Evolutionary conservation across 140 eudicot species (phyloP), one percentile per base, ranked within the genome.

Genomic region (Flaveria floridana): DNA sequence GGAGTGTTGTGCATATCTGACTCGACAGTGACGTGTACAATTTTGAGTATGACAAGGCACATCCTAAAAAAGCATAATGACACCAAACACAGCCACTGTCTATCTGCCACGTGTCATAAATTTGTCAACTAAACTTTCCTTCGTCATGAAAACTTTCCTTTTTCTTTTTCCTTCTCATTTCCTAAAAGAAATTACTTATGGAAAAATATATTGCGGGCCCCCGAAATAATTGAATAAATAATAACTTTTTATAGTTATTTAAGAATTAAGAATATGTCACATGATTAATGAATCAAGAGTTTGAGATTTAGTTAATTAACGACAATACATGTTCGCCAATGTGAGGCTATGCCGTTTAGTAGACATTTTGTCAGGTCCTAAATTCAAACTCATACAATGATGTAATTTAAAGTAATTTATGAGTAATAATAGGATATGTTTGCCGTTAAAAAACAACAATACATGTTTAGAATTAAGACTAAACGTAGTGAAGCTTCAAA

Each of bases 11-110:
- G 66, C 37, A 53, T 21, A 71, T 75, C 78, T 82, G 86, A 85
- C 89, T 82, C 75, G 78, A 82, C 9, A 75, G 74, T 82, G 86
- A 85, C 71, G 86, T 71, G 84, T 75, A 76, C 77, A 70, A 75
- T 68, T 55, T 52, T 39, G 68, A 68, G 74, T 57, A 80, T 41
- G 81, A 80, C 80, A 76, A 71, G 70, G 73, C 82, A 75, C 16
- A 44, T 73, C 55, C 14, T n/a, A 78, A 50, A 58, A 71, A 74
- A 71, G 67, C 71, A 53, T 34, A 83, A 84, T 37, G 76, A 73
- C 72, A 73, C 20, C 59, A 15, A 68, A 51, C 67, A 26, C 37
- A 72, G 59, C 77, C 84, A 44, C 41, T 61, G 28, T 13, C 52
- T 41, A 44, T 34, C 69, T 25, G 80, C 86, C 89, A 83, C 92